phyloP scores from a whole-genome alignment of 306 rosid species.

The Lathyrus tuberosus region DNA sequence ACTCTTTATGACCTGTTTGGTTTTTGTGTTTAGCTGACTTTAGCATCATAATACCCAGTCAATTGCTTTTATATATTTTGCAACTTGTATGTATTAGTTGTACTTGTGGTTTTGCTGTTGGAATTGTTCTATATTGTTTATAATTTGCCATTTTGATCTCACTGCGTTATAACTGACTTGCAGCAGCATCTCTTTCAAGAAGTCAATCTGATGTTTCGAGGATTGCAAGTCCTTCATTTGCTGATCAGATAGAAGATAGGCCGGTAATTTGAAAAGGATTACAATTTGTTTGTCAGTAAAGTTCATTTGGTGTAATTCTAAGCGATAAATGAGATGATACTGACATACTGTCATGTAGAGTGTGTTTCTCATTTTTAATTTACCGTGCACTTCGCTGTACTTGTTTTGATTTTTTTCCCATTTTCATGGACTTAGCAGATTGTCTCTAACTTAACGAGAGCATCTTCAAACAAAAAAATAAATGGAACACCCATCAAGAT shows the following conservation, averaged over 20 bases:
- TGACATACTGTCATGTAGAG: constrained; percentile 17
- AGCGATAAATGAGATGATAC: constrained; percentile 3
- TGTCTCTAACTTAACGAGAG: constrained; percentile 57
- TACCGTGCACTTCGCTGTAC: constrained; percentile 17
- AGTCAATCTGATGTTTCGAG: constrained; percentile 81
- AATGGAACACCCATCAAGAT: constrained; percentile 88
- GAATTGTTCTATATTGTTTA: constrained; percentile 15
- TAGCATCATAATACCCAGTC: constrained; percentile 19
- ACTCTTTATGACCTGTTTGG: constrained; percentile 19
- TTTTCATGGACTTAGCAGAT: constrained; percentile 49
- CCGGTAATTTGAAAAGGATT: constrained; percentile 57
- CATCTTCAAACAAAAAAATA: constrained; percentile 55
- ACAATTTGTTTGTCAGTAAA: constrained; percentile 16
- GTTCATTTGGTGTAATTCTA: neutral
- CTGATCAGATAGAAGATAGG: constrained; percentile 72
- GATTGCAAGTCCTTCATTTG: constrained; percentile 53
- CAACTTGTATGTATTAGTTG: constrained; percentile 23
- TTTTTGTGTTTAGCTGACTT: constrained; percentile 30
- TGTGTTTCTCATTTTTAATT: constrained; percentile 30
- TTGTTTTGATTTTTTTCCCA: constrained; percentile 34
- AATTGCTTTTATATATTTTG: constrained; percentile 15
- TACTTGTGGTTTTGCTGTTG: constrained; percentile 25
- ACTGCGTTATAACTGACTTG: constrained; percentile 38
- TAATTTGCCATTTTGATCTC: constrained; percentile 28
- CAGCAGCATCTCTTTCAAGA: constrained; percentile 72